A percentile compares a stretch with the other conserved stretches of the same genome.
Conservation (phyloP, 345 rosid genomes). For the Lepidium aucheri region DNA sequence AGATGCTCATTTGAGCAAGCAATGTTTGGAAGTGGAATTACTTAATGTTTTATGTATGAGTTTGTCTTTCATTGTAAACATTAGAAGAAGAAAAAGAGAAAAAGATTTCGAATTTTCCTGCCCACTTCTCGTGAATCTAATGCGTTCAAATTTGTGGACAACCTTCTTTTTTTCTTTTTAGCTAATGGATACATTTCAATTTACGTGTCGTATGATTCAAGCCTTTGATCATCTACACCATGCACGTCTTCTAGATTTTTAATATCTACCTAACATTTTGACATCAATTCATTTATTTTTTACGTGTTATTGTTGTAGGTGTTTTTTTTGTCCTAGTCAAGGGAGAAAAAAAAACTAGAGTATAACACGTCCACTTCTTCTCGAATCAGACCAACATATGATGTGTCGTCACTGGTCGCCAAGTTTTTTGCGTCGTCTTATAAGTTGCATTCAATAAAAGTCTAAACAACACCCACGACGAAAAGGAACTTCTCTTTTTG, state of each 20-base stretch:
- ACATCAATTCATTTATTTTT: background rate
- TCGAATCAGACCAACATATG: constrained; percentile 11
- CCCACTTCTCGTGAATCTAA: constrained; percentile 26
- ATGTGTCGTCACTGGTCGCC: constrained; percentile 18
- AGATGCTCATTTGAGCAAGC: constrained; percentile 35
- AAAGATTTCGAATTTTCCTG: background rate
- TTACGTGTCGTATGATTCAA: constrained; percentile 27
- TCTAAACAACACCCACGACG: constrained; percentile 9
- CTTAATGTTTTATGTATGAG: background rate
- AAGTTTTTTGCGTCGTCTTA: background rate
- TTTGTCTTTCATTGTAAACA: background rate
- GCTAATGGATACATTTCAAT: background rate
- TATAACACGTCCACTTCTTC: constrained; percentile 13
- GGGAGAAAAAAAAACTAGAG: background rate
- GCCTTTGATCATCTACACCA: constrained; percentile 17
- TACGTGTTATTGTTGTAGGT: too few relatives aligned
- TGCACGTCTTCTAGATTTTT: constrained; percentile 17
- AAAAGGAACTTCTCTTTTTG: background rate
- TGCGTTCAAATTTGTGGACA: constrained; percentile 25
- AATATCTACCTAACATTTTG: background rate
- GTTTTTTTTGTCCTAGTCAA: background rate
- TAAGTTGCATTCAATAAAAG: constrained; percentile 9
- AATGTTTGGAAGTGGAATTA: constrained; percentile 24
- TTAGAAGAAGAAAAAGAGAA: background rate
- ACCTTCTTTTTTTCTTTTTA: background rate